Evolutionary conservation across 106 monocot genomes (phyloP).

Genomic region (Alisma plantagoaquatica): DNA sequence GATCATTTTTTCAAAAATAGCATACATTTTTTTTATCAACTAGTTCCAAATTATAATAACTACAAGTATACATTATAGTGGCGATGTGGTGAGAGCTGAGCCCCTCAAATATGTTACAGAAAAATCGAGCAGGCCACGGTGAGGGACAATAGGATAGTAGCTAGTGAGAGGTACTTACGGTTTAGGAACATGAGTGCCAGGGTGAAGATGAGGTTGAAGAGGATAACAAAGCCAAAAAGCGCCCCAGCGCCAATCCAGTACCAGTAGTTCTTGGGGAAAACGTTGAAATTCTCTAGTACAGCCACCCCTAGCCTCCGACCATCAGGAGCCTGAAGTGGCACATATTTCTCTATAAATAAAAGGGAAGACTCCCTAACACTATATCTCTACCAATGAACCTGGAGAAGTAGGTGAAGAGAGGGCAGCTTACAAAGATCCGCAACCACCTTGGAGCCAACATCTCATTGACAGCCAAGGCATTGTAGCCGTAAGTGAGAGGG

Average conservation of each 20-base stretch:
- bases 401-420: too few species aligned
- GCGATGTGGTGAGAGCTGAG: too few species aligned
- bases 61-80: too few species aligned
- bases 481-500: slow-evolving; percentile 46
- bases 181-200: slow-evolving; percentile 68
- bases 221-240: slow-evolving; percentile 55
- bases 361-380: too few species aligned
- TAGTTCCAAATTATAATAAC: too few species aligned
- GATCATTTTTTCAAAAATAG: too few species aligned
- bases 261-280: slow-evolving; percentile 48
- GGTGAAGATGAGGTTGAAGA: slow-evolving; percentile 86
- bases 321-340: slow-evolving; percentile 13
- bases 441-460: slow-evolving; percentile 57
- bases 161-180: slow-evolving; percentile 81
- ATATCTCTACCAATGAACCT: too few species aligned
- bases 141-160: too few species aligned
- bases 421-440: slow-evolving; percentile 37
- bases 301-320: slow-evolving; percentile 31
- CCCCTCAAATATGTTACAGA: too few species aligned
- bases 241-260: slow-evolving; percentile 76
- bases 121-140: too few species aligned
- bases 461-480: slow-evolving; percentile 45
- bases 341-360: too few species aligned
- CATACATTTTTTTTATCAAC: too few species aligned
- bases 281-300: slow-evolving; percentile 35